Evolutionary conservation across 106 monocot genomes (phyloP).

Genomic region (Dactylorhiza incarnata): DNA sequence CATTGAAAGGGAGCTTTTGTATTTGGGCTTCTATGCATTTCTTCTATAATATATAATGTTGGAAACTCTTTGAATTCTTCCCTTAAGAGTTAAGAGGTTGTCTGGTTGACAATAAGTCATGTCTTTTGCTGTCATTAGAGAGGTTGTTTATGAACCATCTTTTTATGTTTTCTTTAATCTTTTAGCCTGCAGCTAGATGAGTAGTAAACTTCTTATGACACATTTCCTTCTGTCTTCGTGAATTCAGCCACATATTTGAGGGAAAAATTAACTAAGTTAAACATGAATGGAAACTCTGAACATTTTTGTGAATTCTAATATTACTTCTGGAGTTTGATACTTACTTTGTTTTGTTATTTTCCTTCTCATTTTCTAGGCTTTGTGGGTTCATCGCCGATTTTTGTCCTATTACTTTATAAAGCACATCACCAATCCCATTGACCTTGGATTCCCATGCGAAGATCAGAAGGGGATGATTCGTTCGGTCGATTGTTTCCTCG

Average conservation of each 20-base stretch:
- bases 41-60: no score
- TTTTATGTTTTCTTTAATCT: not conserved
- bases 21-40: no score
- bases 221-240: not conserved
- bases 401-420: constrained; percentile 60
- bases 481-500: constrained; percentile 27
- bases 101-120: not conserved
- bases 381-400: constrained; percentile 73
- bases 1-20: no score
- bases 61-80: no score
- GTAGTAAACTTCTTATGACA: not conserved
- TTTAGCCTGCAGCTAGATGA: not conserved
- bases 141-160: no score
- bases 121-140: not conserved
- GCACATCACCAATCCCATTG: constrained; percentile 7
- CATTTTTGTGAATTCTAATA: not conserved
- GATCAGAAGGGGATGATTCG: not conserved
- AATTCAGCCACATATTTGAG: not conserved
- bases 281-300: not conserved
- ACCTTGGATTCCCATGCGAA: not conserved
- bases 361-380: constrained; percentile 26
- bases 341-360: not conserved
- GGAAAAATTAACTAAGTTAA: not conserved
- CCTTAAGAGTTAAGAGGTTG: no score
- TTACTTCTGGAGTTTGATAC: not conserved